Base-by-base conservation (phyloP, 23 red algal species). In the Gracilaria domingensis region DNA sequence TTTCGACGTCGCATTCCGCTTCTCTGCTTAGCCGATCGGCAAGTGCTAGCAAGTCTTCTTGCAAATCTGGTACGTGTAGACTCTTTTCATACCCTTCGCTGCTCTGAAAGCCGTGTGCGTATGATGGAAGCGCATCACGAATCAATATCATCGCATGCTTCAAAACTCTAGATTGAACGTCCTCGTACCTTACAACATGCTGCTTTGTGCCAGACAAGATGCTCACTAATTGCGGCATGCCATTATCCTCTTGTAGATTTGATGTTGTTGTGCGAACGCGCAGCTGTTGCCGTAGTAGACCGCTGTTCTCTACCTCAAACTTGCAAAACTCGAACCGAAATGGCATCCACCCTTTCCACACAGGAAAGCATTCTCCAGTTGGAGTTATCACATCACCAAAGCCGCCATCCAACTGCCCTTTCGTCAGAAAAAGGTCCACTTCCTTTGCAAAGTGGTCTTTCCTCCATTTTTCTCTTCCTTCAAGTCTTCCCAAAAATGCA, bases 321-420 rank as follows among this genome's bases (percentile, higher is more conserved):
- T 26, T 57, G 45, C 83, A 72, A 55, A 87, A 54, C 25, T 48
- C 62, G 29, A 74, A 36, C 40, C 83, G 33, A 33, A 87, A 87
- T 18, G 83, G 83, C 65, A 56, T 42, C 83, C 83, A 87, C n/a
- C 83, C 83, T 72, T 28, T 56, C 83, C 83, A 87, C 55, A 87
- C 61, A 24, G 25, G 61, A 50, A 87, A 53, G 20, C 7, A 33
- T 17, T 87, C 83, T 34, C 48, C 48, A 14, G 62, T 75, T 23
- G 56, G 14, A 5, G 67, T 73, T n/a, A 1, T 73, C 20, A 42
- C 17, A 20, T 42, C 9, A 7, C 35, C 2, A 44, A 73, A 73
- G 8, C 28, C 9, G 2, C 4, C 35, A 73, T 40, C 21, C 38
- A 73, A 42, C 4, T 14, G 16, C 13, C 44, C 69, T 20, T 42